Evolutionary conservation across 129 eudicot species (phyloP).

Genomic region (Lactuca sativa): DNA sequence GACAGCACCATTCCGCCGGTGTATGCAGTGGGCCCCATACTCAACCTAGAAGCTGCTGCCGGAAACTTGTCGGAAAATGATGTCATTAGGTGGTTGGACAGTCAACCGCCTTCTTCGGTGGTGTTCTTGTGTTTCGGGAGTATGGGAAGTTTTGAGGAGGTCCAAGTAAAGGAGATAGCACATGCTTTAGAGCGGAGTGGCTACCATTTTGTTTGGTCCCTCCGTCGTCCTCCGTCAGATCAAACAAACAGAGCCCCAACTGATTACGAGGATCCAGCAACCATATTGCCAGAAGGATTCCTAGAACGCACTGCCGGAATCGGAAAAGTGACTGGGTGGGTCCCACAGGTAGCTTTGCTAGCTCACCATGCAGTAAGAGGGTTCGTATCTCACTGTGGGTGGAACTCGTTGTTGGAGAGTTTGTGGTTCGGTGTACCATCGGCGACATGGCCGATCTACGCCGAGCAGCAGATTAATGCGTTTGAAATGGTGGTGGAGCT

Average conservation of each 20-base stretch:
- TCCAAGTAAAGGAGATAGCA: conserved; percentile 18
- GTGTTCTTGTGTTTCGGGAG: conserved; percentile 59
- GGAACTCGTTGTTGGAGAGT: conserved; percentile 39
- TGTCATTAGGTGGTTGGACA: conserved; percentile 30
- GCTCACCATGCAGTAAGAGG: conserved; percentile 37
- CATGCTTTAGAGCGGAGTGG: conserved; percentile 29
- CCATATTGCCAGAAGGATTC: conserved; percentile 40
- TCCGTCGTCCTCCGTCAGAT: conserved; percentile 20
- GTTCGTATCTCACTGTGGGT: conserved; percentile 45
- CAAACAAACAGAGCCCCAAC: background rate
- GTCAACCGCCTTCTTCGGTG: conserved; percentile 37
- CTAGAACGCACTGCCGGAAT: conserved; percentile 19
- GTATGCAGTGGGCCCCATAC: conserved; percentile 42
- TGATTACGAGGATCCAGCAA: conserved; percentile 14
- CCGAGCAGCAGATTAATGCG: conserved; percentile 43
- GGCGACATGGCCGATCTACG: conserved; percentile 44
- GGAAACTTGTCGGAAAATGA: background rate
- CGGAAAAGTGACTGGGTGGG: conserved; percentile 39
- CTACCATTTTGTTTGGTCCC: conserved; percentile 45
- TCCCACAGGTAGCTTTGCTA: conserved; percentile 37
- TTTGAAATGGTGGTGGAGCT: conserved; percentile 43
- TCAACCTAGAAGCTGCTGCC: conserved; percentile 24
- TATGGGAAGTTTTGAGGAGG: conserved; percentile 27
- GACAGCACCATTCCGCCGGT: conserved; percentile 21
- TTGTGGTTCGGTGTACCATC: conserved; percentile 41